A percentile compares a stretch with the other conserved stretches of the same genome.
Conservation (phyloP, 345 rosid genomes). For the Orychophragmus violaceus region DNA sequence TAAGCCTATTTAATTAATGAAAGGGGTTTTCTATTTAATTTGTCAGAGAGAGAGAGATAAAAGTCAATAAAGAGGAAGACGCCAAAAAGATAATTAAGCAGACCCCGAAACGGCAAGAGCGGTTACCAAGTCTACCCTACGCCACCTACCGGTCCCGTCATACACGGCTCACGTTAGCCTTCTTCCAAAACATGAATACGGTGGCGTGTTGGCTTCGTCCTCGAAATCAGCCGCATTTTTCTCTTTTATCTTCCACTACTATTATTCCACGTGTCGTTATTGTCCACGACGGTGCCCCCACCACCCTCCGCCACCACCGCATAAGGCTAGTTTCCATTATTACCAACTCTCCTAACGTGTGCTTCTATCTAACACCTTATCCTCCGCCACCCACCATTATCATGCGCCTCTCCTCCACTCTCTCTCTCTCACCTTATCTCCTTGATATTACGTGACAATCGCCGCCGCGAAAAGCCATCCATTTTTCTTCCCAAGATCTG, state of each 20-base stretch:
- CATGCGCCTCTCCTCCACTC: conserved; percentile 25
- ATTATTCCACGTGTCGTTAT: conserved; percentile 30
- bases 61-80: neutral
- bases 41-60: neutral
- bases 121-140: conserved; percentile 12
- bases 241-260: conserved; percentile 30
- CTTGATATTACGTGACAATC: conserved; percentile 17
- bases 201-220: conserved; percentile 26
- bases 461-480: conserved; percentile 31
- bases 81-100: conserved; percentile 6
- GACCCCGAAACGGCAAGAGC: conserved; percentile 12
- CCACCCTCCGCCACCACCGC: conserved; percentile 28
- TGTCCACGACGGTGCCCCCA: conserved; percentile 31
- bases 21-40: too few species aligned
- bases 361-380: conserved; percentile 23
- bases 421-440: conserved; percentile 28
- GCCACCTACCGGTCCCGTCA: conserved; percentile 32
- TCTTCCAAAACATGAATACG: conserved; percentile 13
- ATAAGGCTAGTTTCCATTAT: neutral
- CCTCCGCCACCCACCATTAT: conserved; percentile 26
- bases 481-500: conserved; percentile 14
- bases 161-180: conserved; percentile 47
- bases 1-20: neutral
- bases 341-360: conserved; percentile 15
- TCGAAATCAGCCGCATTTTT: conserved; percentile 51